Evolutionary conservation across 257 asterid genomes (phyloP), one percentile per base, ranked within the genome.

Genomic region (Solanum ahanhuiri): DNA sequence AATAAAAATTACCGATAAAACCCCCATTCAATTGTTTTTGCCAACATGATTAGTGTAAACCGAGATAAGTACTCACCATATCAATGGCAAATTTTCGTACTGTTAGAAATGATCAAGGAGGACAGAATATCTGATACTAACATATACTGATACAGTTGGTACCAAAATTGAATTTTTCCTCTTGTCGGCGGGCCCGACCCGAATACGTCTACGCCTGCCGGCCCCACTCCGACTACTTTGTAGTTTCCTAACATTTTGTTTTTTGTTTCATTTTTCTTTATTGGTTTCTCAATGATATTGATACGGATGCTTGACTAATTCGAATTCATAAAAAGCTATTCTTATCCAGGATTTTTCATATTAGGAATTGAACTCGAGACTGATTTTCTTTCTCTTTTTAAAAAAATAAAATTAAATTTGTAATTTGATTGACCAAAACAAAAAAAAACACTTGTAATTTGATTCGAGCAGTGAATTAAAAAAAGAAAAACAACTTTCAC

Each of bases 51-150:
- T 3, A 58, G 6, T 22, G 2, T 58, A 8, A 7, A 6, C 22
- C n/a, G n/a, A 54, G 23, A 54, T 54, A 17, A 75, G 83, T 15
- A 45, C 64, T 79, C 83, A 45, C 83, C 83, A 79, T 79, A 28
- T 58, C 67, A 58, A 58, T 58, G 9, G 4, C 23, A 23, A 76
- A 25, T 43, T 28, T 43, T 7, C 11, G 41, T 31, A 23, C 35
- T 76, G 15, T 7, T 8, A 41, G 60, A 76, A 14, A 39, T 22
- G 6, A 73, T n/a, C 34, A 35, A 73, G 0, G 2, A 72, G 18
- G 31, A 72, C 3, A 4, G 4, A 10, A 2, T 22, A 20, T 73
- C 9, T 35, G 5, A 22, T n/a, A 35, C 73, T 30, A 22, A 17
- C 77, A 33, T 18, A 70, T 31, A 33, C 25, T 70, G n/a, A 31